Evolutionary conservation across 768 basidiomycete genomes (phyloP).

Genomic region (Auricularia cornea): DNA sequence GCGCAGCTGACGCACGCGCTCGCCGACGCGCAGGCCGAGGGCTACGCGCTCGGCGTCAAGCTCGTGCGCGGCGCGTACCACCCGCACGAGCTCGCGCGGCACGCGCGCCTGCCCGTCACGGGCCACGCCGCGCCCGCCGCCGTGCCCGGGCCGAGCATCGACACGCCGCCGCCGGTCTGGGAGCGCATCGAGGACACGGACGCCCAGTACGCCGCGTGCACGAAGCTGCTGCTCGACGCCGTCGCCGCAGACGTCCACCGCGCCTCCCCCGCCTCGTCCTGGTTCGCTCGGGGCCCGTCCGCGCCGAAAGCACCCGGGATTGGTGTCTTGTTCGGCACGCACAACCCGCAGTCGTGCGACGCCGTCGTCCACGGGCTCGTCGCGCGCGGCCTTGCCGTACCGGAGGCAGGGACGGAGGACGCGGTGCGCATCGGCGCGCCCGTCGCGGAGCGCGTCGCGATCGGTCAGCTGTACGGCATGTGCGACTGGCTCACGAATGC

Average conservation of each 20-base stretch:
- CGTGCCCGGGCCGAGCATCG: conserved; percentile 40
- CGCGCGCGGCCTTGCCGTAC: conserved; percentile 42
- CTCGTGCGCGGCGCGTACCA: conserved; percentile 93
- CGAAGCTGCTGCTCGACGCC: conserved; percentile 43
- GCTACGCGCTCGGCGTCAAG: conserved; percentile 80
- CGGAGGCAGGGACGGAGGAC: conserved; percentile 18
- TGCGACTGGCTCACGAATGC: conserved; percentile 70
- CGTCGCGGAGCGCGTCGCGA: conserved; percentile 55
- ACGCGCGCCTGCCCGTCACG: conserved; percentile 16
- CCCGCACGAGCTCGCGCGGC: conserved; percentile 56
- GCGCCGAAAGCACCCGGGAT: conserved; percentile 29
- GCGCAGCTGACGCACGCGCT: conserved; percentile 46
- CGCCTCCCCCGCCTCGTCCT: background rate
- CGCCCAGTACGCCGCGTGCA: conserved; percentile 57
- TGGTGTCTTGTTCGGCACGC: conserved; percentile 78
- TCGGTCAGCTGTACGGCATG: conserved; percentile 89
- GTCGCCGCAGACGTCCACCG: conserved; percentile 44
- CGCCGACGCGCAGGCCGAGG: conserved; percentile 50
- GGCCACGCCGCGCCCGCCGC: conserved; percentile 4
- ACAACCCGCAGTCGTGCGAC: conserved; percentile 66
- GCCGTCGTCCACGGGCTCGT: conserved; percentile 55
- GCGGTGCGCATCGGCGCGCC: conserved; percentile 39
- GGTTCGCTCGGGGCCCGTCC: background rate
- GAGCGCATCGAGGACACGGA: conserved; percentile 63
- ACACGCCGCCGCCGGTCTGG: conserved; percentile 63